Base-by-base conservation (phyloP, 2,329 filamentous ascomycete genomes). In the Bipolaris sorokiniana region DNA sequence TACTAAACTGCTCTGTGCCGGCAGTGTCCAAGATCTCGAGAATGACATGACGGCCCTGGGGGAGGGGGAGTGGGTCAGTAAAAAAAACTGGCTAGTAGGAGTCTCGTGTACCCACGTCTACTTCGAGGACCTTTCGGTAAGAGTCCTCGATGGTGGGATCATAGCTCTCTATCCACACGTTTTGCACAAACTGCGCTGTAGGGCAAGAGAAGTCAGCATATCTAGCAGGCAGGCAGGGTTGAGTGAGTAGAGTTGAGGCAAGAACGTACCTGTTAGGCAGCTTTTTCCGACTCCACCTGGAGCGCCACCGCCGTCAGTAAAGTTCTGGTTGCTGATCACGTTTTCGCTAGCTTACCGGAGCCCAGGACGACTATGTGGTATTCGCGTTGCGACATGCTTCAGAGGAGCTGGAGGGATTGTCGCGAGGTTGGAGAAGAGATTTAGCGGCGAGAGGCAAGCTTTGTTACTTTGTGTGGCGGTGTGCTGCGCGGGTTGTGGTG, bases 11-110 rank as follows among this genome's bases (percentile, higher is more conserved):
- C 76, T 96, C 92, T 64, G 92, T 96, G 57, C 92, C 92, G 65
- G 92, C 92, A 46, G 92, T 97, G 74, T 97, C 92, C 69, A 96
- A 86, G 73, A 97, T 96, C 81, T 97, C 92, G 65, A 97, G 79
- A 70, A 96, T 86, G 62, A 95, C 90, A 84, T 95, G 91, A 67
- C 91, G 89, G 66, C 91, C 91, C 91, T 95, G 65, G 37, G 28
- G 22, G 58, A 9, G 18, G 23, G 38, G 3, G 11, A 40, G 49
- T 51, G 57, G 48, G 53, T 69, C 51, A 69, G 61, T 31, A 38
- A 38, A n/a, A 36, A n/a, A 6, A 31, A 26, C 9, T 51, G 46
- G 41, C 18, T 34, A 38, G 20, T 26, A 48, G 34, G 23, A 7
- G 11, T 41, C 15, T 23, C n/a, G 38, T 5, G 36, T 56, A 85